Percentiles rank a stretch among this genome's conserved stretches.
phyloP scores from a whole-genome alignment of 257 asterid genomes.

The Linderniella brevidens region DNA sequence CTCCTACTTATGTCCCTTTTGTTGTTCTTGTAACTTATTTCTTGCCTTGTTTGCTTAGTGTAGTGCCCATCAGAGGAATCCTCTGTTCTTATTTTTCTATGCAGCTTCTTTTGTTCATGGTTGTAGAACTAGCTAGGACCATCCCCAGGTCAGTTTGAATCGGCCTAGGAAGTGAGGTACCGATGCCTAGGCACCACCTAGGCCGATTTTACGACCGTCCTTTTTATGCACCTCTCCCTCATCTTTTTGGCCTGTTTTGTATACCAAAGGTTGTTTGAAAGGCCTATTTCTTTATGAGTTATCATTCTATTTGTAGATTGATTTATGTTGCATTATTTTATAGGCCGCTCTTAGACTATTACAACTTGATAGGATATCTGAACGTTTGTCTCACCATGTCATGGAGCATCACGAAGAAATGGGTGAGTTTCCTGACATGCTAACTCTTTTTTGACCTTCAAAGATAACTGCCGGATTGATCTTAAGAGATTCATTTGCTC shows the following conservation, averaged over 20 bases:
- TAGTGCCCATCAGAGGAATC: background rate
- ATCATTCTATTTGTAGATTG: constrained; percentile 10
- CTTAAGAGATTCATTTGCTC: too few species aligned
- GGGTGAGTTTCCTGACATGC: constrained; percentile 49
- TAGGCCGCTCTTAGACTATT: constrained; percentile 86
- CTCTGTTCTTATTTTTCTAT: background rate
- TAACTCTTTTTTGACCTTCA: constrained; percentile 5
- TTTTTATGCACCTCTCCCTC: background rate
- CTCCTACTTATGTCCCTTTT: constrained; percentile 8
- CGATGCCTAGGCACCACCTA: too few species aligned
- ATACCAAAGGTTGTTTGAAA: background rate
- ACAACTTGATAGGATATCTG: constrained; percentile 79
- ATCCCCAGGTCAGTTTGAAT: too few species aligned
- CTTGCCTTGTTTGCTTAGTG: background rate
- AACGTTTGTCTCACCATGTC: constrained; percentile 83
- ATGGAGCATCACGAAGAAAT: constrained; percentile 98
- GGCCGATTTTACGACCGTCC: background rate
- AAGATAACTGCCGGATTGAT: too few species aligned
- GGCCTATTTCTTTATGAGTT: background rate
- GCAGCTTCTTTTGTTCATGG: background rate
- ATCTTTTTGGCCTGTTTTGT: background rate
- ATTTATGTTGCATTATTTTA: constrained; percentile 26
- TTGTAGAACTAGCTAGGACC: too few species aligned
- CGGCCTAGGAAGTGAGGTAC: too few species aligned
- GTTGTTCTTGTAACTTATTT: constrained; percentile 10